Evolutionary conservation across 805 yeast species (phyloP).

Genomic region (Schizosaccharomyces lindneri): DNA sequence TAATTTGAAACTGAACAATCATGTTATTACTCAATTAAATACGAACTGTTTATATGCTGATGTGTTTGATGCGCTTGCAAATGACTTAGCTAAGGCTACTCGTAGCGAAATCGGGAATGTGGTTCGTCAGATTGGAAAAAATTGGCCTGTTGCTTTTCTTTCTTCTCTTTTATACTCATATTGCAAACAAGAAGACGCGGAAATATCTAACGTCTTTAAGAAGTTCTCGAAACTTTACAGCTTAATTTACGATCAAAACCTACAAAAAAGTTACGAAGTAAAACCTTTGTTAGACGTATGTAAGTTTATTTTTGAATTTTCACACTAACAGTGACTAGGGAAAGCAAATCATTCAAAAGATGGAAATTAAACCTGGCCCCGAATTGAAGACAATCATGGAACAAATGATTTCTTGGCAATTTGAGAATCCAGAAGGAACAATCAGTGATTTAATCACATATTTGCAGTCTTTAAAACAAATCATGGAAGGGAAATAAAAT

Average conservation of each 20-base stretch:
- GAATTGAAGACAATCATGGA: slow-evolving; percentile 47
- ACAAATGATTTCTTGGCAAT: slow-evolving; percentile 44
- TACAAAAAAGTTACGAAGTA: slow-evolving; percentile 23
- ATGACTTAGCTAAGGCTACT: neutral
- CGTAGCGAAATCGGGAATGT: neutral
- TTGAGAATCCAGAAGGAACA: slow-evolving; percentile 37
- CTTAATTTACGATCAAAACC: slow-evolving; percentile 14
- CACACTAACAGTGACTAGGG: slow-evolving; percentile 14
- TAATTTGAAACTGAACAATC: neutral
- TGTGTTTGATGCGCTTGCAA: neutral
- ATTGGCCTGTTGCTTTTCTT: slow-evolving; percentile 23
- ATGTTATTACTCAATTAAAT: neutral
- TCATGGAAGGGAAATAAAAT: too few species aligned
- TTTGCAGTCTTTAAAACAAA: neutral
- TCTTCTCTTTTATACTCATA: slow-evolving; percentile 13
- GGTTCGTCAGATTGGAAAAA: slow-evolving; percentile 19
- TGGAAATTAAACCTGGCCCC: slow-evolving; percentile 51
- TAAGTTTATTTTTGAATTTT: neutral
- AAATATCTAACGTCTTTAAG: slow-evolving; percentile 7
- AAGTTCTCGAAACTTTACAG: slow-evolving; percentile 6
- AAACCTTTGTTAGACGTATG: slow-evolving; percentile 42
- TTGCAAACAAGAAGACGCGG: slow-evolving; percentile 1
- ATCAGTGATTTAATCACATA: slow-evolving; percentile 27
- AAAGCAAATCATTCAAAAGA: slow-evolving; percentile 28
- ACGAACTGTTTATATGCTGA: neutral